Evolutionary conservation across 352 stramenopile genomes (phyloP).

Genomic region (Peronospora tabacina): DNA sequence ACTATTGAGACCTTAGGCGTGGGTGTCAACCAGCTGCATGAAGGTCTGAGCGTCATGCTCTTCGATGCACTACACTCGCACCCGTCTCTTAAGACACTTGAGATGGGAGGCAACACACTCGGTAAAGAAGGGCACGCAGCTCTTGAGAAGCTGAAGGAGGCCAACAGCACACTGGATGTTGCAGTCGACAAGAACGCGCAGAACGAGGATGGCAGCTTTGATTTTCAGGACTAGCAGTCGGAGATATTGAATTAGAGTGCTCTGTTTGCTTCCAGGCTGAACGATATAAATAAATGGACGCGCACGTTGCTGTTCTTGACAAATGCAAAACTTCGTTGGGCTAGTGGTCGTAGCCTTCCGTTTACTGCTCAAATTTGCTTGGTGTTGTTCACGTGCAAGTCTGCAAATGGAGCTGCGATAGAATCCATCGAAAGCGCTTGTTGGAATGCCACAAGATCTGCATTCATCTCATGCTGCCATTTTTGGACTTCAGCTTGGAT

Average conservation of each 20-base stretch:
- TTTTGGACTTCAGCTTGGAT: slow-evolving; percentile 63
- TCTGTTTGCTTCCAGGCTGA: slow-evolving; percentile 15
- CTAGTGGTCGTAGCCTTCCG: not conserved
- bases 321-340: slow-evolving; percentile 5
- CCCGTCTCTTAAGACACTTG: slow-evolving; percentile 62
- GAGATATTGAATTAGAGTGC: slow-evolving; percentile 6
- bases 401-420: slow-evolving; percentile 38
- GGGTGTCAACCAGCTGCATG: slow-evolving; percentile 65
- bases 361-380: slow-evolving; percentile 14
- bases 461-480: slow-evolving; percentile 70
- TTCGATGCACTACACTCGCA: slow-evolving; percentile 61
- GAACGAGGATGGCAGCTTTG: slow-evolving; percentile 55
- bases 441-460: slow-evolving; percentile 55
- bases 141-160: slow-evolving; percentile 49
- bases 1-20: slow-evolving; percentile 56
- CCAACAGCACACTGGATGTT: slow-evolving; percentile 58
- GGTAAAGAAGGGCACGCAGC: slow-evolving; percentile 55
- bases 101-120: slow-evolving; percentile 80
- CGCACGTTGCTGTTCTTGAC: slow-evolving; percentile 16
- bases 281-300: slow-evolving; percentile 30
- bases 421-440: slow-evolving; percentile 45
- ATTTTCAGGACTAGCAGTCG: slow-evolving; percentile 27
- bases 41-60: slow-evolving; percentile 43
- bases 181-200: slow-evolving; percentile 74
- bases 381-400: slow-evolving; percentile 32